Conservation (phyloP, 495 filamentous ascomycete genomes). For the Extremus antarcticus region DNA sequence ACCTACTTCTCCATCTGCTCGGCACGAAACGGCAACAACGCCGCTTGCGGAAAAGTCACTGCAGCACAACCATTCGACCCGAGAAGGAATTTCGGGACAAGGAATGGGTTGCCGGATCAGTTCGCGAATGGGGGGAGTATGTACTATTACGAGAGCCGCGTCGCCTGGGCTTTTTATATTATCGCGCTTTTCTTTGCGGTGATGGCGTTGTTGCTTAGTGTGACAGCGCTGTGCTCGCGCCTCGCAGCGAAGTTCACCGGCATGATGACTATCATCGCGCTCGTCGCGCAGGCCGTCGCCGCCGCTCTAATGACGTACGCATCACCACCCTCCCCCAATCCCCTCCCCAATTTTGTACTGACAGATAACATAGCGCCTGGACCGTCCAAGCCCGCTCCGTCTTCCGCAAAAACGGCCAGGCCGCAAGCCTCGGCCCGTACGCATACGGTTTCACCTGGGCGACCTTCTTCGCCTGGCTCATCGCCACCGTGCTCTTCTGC, state of each 20-base stretch:
- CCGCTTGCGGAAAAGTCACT: constrained; percentile 41
- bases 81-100: constrained; percentile 48
- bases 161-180: constrained; percentile 62
- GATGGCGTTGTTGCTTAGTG: constrained; percentile 47
- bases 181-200: constrained; percentile 58
- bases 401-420: constrained; percentile 48
- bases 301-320: constrained; percentile 64
- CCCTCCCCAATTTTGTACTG: constrained; percentile 14
- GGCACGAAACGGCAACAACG: constrained; percentile 42
- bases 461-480: constrained; percentile 53
- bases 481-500: constrained; percentile 65
- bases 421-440: constrained; percentile 54
- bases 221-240: constrained; percentile 51
- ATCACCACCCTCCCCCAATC: constrained; percentile 1
- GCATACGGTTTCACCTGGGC: constrained; percentile 85
- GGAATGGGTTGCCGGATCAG: constrained; percentile 39
- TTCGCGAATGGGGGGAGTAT: constrained; percentile 41
- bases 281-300: constrained; percentile 52
- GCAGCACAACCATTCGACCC: constrained; percentile 59
- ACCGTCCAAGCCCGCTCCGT: constrained; percentile 66
- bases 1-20: constrained; percentile 73
- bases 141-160: constrained; percentile 56
- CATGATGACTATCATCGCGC: constrained; percentile 41
- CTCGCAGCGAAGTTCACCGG: constrained; percentile 52
- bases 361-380: constrained; percentile 45